Base-by-base conservation (phyloP, 1,284 basidiomycete genomes). In the Termitomyces sp. region DNA sequence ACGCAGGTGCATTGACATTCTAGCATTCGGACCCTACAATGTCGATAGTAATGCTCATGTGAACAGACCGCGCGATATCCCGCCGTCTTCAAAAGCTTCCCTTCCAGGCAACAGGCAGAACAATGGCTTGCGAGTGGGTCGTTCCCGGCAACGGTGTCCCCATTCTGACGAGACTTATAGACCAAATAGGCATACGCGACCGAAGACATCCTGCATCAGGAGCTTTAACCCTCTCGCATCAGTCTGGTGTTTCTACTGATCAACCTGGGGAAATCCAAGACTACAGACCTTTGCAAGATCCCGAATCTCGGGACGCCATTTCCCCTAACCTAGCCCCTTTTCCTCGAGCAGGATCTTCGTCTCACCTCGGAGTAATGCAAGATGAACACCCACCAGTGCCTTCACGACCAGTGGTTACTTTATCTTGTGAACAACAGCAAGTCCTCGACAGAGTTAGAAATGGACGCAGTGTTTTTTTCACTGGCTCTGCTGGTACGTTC, bases 401-500 rank as follows among this genome's bases (percentile, higher is more conserved):
- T 21, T 31, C 42, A 48, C 13, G 19, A 39, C 19, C 52, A 39
- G 24, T 43, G 5, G 21, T 61, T 3, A 36, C 24, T 4, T 64
- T 77, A 10, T 76, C 75, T 9, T 57, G 59, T 5, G 73, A 75
- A 52, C 75, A 77, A 58, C 58, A 62, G 31, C 43, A 52, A 2
- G 70, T 76, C 15, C 63, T 76, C 2, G 52, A 66, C 12, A 61
- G 58, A 43, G 72, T 76, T 1, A 66, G 63, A 51, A 56, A 54
- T 15, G 71, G 73, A 15, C 39, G 58, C 19, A 75, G 62, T 57
- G 69, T 74, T 15, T 94, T 94, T 68, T 94, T 92, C 70, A 92
- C 91, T 0, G 92, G 92, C 2, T 85, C 86, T 53, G 92, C 89
- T 42, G 88, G 88, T 86, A 58, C 50, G 73, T 28, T 38, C 5